Base-by-base conservation (phyloP, 495 filamentous ascomycete genomes). In the Podospora conica region DNA sequence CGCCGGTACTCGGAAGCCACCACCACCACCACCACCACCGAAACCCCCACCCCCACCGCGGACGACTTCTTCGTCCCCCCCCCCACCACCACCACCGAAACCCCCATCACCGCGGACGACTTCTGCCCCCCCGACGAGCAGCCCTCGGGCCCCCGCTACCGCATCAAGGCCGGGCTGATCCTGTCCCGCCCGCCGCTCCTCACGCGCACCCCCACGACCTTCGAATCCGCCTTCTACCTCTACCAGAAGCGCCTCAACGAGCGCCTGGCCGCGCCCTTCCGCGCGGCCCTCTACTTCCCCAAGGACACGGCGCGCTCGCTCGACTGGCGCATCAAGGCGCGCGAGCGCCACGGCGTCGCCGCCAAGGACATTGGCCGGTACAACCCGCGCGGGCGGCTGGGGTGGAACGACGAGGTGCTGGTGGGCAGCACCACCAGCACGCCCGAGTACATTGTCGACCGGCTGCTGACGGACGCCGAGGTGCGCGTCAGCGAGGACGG, bases 211-310 rank as follows among this genome's bases (percentile, higher is more conserved):
- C 88, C 92, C 20, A 88, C 88, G 31, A 83, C 90, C 12, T 98
- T 99, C 77, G 95, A 99, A 78, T 89, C 91, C 75, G 82, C 93
- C 60, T 97, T 85, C 81, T 95, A 88, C 82, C 91, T 98, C 76
- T 99, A 99, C 81, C 95, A 99, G 79, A 91, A 91, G 66, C 92
- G 95, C 12, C 84, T 99, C 61, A 96, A 99, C 78, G 95, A 99
- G 81, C 92, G 95, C 11, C 82, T 97, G 29, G 86, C 87, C 11
- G 83, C 94, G 9, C 93, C 94, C 2, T 99, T 99, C 81, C 90
- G 89, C 20, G 86, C 90, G 61, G 92, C 91, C 75, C 95, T 97
- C 79, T 99, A 96, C 84, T 96, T 92, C 89, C 96, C 96, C 83
- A 88, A 88, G 68, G 92, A 89, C 70, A 96, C 93, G 0, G 88